A percentile compares a stretch with the other conserved stretches of the same genome.
Conservation (phyloP, 2,329 filamentous ascomycete genomes). For the Xylaria digitata region DNA sequence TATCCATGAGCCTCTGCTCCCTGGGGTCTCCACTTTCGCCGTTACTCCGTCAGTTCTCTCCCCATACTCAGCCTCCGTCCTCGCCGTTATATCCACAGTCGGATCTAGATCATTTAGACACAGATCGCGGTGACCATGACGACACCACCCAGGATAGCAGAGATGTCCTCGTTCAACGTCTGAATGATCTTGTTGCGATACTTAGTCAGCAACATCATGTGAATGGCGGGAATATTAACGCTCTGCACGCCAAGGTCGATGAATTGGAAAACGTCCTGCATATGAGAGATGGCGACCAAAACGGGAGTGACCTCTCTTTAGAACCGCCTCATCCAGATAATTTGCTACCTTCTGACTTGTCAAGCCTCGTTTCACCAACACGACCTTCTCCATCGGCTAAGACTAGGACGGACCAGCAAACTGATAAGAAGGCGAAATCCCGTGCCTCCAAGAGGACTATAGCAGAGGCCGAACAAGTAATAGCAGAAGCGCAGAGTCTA, state of each 20-base stretch:
- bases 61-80: slow-evolving; percentile 37
- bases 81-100: slow-evolving; percentile 41
- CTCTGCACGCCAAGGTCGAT: slow-evolving; percentile 56
- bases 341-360: slow-evolving; percentile 37
- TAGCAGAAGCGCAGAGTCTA: slow-evolving; percentile 58
- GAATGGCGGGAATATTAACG: slow-evolving; percentile 49
- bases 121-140: slow-evolving; percentile 37
- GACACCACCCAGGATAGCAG: slow-evolving; percentile 52
- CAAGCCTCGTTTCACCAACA: slow-evolving; percentile 36
- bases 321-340: slow-evolving; percentile 50
- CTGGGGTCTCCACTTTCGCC: slow-evolving; percentile 48
- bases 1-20: slow-evolving; percentile 44
- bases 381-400: slow-evolving; percentile 37
- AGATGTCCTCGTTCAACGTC: slow-evolving; percentile 59
- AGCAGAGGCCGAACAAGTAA: slow-evolving; percentile 50
- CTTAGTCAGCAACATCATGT: slow-evolving; percentile 43
- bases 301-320: slow-evolving; percentile 41
- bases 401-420: slow-evolving; percentile 12
- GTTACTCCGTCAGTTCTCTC: slow-evolving; percentile 43
- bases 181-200: slow-evolving; percentile 48
- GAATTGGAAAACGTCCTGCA: slow-evolving; percentile 54
- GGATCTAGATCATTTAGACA: slow-evolving; percentile 38
- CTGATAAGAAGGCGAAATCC: slow-evolving; percentile 7
- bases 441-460: slow-evolving; percentile 36
- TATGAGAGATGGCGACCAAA: slow-evolving; percentile 10